A percentile compares a stretch with the other conserved stretches of the same genome.
These are phyloP conservation scores for Penicillium waksmanii DNA, from an alignment of 495 filamentous ascomycete genomes.

Conservation along the genomic window DNA sequence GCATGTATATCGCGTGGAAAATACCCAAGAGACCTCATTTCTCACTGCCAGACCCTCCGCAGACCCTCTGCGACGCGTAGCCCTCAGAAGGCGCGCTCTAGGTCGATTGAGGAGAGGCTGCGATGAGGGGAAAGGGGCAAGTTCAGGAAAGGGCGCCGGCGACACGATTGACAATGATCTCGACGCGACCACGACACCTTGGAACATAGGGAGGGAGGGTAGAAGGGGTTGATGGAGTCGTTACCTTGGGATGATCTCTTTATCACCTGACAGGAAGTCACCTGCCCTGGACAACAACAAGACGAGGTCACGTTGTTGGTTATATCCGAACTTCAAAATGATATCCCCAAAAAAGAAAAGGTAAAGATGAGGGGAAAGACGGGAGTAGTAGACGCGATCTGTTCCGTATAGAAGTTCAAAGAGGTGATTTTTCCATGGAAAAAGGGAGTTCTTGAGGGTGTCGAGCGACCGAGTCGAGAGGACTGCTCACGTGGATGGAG, in stretches of 20 bases:
- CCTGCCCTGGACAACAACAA: slow-evolving; percentile 55
- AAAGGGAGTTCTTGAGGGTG: slow-evolving; percentile 38
- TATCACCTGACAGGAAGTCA: slow-evolving; percentile 60
- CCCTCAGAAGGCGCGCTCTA: slow-evolving; percentile 38
- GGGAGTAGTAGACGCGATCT: slow-evolving; percentile 15
- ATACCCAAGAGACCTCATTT: background rate
- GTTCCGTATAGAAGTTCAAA: slow-evolving; percentile 28
- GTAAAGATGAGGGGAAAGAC: slow-evolving; percentile 19
- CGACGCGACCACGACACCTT: slow-evolving; percentile 11
- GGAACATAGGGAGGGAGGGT: slow-evolving; percentile 9
- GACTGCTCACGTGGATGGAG: slow-evolving; percentile 51
- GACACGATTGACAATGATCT: background rate
- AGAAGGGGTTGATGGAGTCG: slow-evolving; percentile 28
- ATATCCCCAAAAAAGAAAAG: slow-evolving; percentile 28
- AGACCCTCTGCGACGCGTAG: slow-evolving; percentile 10
- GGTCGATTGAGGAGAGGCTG: slow-evolving; percentile 35
- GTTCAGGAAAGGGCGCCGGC: slow-evolving; percentile 6
- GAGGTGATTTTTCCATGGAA: slow-evolving; percentile 32
- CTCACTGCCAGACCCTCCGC: background rate
- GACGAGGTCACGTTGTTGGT: slow-evolving; percentile 42
- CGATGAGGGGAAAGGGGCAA: slow-evolving; percentile 17
- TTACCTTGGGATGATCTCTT: slow-evolving; percentile 52
- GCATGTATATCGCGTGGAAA: background rate
- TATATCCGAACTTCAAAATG: slow-evolving; percentile 29
- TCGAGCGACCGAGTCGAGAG: slow-evolving; percentile 43